Evolutionary conservation across 208 protist species (phyloP).

Genomic region (Kentomonas sorsogonicus): DNA sequence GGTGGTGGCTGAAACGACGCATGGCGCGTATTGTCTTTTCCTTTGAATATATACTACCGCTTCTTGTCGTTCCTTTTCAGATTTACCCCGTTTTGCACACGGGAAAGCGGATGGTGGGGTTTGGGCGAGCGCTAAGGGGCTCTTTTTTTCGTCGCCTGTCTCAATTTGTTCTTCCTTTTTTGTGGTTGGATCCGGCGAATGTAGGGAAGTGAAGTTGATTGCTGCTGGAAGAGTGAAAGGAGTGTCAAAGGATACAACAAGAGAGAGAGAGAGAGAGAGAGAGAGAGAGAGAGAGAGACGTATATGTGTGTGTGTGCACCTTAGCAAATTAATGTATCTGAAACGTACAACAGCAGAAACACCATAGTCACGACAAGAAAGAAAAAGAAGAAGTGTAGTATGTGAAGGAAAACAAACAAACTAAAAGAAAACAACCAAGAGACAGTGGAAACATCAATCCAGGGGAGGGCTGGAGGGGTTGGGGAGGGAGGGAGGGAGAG

Average conservation of each 20-base stretch:
- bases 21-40: too few relatives aligned
- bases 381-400: slow-evolving; percentile 2
- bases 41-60: not conserved
- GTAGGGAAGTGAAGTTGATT: too few relatives aligned
- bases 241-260: too few relatives aligned
- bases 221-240: too few relatives aligned
- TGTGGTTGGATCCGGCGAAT: too few relatives aligned
- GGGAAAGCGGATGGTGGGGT: too few relatives aligned
- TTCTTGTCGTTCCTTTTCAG: not conserved
- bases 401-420: not conserved
- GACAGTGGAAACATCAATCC: slow-evolving; percentile 3
- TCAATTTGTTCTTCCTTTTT: too few relatives aligned
- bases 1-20: not conserved
- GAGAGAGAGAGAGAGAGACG: not conserved
- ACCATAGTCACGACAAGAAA: slow-evolving; percentile 3
- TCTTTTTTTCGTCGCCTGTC: too few relatives aligned
- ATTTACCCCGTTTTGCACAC: too few relatives aligned
- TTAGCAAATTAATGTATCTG: too few relatives aligned
- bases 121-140: too few relatives aligned
- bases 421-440: slow-evolving; percentile 18
- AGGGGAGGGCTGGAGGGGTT: not conserved
- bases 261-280: not conserved
- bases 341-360: not conserved
- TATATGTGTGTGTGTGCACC: slow-evolving; percentile 2
- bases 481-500: not conserved